Base-by-base conservation (phyloP, 2,329 filamentous ascomycete genomes). In the Ceratocystis harringtonii region DNA sequence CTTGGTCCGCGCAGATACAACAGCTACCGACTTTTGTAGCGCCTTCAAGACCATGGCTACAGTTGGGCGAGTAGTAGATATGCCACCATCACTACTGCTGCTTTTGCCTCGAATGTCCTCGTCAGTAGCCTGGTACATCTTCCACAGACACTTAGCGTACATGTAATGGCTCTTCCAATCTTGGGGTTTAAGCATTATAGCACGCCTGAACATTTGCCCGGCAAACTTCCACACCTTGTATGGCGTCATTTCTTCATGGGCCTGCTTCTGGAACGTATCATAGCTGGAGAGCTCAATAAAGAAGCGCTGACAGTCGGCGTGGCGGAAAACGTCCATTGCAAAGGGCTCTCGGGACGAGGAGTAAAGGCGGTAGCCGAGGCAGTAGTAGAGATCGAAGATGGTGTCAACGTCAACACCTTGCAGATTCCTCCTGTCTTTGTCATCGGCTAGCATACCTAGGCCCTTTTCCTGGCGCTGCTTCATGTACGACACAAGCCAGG, bases 81-180 rank as follows among this genome's bases (percentile, higher is more conserved):
- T 15, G n/a, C 12, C 22, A 2, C 30, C n/a, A 19, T 66, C 12
- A 70, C 70, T 30, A 12, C 55, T 43, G 25, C n/a, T 60, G 32
- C 30, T 36, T 3, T 17, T 43, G 12, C 43, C 71, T 41, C 68
- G 70, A 15, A 72, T 70, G 61, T 81, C 80, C 60, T 76, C 78
- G 6, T 82, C 74, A 1, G 74, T 69, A 7, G 78, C 81, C 68
- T 80, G 78, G 69, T 82, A 82, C 81, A 85, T 84, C 71, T 85
- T 85, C 82, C 82, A 85, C 50, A 83, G 76, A 68, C 82, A 85
- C 69, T 85, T 85, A 62, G 80, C 78, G 62, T 82, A 76, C 82
- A 85, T 84, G 70, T 83, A 84, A 0, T 79, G 75, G 67, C 82
- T 84, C 79, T 81, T 82, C 82, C 82, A 84, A 69, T 83, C 79